These are phyloP conservation scores for Saccharomyces pastorianus DNA, from an alignment of 1,139 yeast genomes.

Conservation along the genomic window DNA sequence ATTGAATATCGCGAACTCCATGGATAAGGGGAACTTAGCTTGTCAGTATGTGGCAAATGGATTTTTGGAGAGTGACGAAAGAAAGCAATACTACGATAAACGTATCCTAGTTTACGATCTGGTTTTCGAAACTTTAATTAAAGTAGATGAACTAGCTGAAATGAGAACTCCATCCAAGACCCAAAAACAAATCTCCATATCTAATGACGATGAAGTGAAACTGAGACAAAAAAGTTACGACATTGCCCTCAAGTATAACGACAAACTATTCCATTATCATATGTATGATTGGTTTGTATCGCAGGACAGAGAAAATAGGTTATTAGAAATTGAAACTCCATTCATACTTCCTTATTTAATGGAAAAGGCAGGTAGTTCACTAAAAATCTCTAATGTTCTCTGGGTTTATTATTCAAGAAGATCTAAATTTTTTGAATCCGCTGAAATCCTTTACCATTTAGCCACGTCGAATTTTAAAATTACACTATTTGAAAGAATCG, in stretches of 20 bases:
- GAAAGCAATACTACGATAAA: constrained; percentile 37
- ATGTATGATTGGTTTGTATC: constrained; percentile 87
- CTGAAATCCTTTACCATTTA: constrained; percentile 65
- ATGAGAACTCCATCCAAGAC: constrained; percentile 8
- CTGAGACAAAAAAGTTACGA: constrained; percentile 67
- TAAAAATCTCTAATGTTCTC: constrained; percentile 69
- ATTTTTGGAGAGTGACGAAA: constrained; percentile 40
- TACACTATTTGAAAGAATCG: constrained; percentile 66
- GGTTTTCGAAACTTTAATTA: constrained; percentile 64
- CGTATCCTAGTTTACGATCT: constrained; percentile 60
- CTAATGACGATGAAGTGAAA: constrained; percentile 43
- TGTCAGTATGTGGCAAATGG: constrained; percentile 48
- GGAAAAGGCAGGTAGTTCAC: constrained; percentile 58
- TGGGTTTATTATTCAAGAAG: constrained; percentile 88
- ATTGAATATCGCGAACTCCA: constrained; percentile 63
- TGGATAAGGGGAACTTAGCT: constrained; percentile 54
- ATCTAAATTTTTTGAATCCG: constrained; percentile 73
- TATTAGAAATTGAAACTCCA: constrained; percentile 74
- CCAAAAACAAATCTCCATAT: constrained; percentile 3
- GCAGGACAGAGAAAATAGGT: constrained; percentile 67
- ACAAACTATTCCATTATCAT: constrained; percentile 79
- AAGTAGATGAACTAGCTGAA: constrained; percentile 61
- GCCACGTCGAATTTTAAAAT: constrained; percentile 70
- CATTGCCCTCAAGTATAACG: constrained; percentile 65
- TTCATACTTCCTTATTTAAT: constrained; percentile 70